Conservation (phyloP, 2,329 filamentous ascomycete genomes). For the Penicillium sp. region DNA sequence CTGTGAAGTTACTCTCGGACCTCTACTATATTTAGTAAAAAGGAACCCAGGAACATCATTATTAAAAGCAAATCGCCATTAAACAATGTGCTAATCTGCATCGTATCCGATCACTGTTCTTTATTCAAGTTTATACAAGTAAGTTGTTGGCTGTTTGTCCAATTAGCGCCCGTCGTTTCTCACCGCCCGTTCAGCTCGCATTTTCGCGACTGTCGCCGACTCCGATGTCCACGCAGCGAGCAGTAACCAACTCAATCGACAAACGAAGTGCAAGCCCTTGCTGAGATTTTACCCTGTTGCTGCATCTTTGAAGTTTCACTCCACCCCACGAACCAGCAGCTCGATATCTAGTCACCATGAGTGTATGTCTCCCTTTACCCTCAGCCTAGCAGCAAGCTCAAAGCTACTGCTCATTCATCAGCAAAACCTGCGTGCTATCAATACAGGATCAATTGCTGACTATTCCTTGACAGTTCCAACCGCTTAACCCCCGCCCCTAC, state of each 20-base stretch:
- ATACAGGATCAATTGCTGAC: conserved; percentile 9
- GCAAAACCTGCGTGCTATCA: not conserved
- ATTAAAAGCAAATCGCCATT: not conserved
- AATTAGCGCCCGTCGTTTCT: not conserved
- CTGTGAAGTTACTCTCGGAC: not conserved
- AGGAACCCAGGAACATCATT: not conserved
- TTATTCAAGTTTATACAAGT: no score
- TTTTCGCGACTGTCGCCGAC: conserved; percentile 32
- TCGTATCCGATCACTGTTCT: not conserved
- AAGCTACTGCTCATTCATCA: not conserved
- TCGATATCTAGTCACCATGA: conserved; percentile 28
- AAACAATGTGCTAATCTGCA: no score
- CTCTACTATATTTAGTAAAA: not conserved
- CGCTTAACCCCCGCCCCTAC: conserved; percentile 94
- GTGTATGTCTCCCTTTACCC: conserved; percentile 27
- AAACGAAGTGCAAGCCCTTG: conserved; percentile 3
- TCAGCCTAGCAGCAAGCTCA: conserved; percentile 10
- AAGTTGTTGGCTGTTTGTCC: not conserved
- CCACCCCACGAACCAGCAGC: not conserved
- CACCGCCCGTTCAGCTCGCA: conserved; percentile 31
- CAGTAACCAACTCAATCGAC: conserved; percentile 15
- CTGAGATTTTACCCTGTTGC: not conserved
- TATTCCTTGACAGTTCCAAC: conserved; percentile 66
- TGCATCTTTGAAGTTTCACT: not conserved
- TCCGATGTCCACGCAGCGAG: conserved; percentile 15